These are phyloP conservation scores for Cercospora janseana DNA, from an alignment of 2,329 filamentous ascomycete species.

Conservation along the genomic window DNA sequence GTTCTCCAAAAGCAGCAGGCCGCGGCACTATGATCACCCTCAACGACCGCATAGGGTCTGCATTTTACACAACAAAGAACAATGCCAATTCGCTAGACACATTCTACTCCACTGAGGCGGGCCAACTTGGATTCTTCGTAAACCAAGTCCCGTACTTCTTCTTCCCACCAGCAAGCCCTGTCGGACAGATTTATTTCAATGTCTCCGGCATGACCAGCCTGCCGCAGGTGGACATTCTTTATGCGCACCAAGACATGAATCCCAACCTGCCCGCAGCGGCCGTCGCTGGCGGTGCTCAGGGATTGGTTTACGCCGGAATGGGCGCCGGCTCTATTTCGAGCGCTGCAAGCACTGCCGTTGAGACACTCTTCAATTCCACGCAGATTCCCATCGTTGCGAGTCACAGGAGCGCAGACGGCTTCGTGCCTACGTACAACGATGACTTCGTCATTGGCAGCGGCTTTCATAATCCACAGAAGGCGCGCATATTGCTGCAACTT, in stretches of 20 bases:
- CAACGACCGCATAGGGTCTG: conserved; percentile 60
- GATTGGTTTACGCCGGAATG: conserved; percentile 57
- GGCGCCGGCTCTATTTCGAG: conserved; percentile 54
- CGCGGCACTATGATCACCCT: conserved; percentile 60
- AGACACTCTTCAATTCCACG: conserved; percentile 47
- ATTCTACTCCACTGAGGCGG: conserved; percentile 58
- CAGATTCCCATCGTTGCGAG: conserved; percentile 53
- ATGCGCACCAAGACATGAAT: conserved; percentile 52
- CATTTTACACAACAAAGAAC: conserved; percentile 61
- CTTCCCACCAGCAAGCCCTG: conserved; percentile 52
- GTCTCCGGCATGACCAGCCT: conserved; percentile 41
- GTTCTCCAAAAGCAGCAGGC: conserved; percentile 44
- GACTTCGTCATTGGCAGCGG: conserved; percentile 47
- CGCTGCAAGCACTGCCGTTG: conserved; percentile 43
- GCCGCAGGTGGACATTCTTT: conserved; percentile 58
- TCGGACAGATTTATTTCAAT: conserved; percentile 49
- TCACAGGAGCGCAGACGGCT: conserved; percentile 53
- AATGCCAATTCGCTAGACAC: conserved; percentile 63
- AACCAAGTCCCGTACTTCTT: conserved; percentile 61
- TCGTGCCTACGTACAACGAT: conserved; percentile 42
- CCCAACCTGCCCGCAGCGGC: conserved; percentile 50
- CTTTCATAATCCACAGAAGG: conserved; percentile 57
- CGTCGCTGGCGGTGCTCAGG: conserved; percentile 52
- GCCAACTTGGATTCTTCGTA: conserved; percentile 58
- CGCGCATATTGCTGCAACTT: conserved; percentile 51